Conservation (phyloP, 2,329 filamentous ascomycete genomes). For the Sarocladiaceae sp. region DNA sequence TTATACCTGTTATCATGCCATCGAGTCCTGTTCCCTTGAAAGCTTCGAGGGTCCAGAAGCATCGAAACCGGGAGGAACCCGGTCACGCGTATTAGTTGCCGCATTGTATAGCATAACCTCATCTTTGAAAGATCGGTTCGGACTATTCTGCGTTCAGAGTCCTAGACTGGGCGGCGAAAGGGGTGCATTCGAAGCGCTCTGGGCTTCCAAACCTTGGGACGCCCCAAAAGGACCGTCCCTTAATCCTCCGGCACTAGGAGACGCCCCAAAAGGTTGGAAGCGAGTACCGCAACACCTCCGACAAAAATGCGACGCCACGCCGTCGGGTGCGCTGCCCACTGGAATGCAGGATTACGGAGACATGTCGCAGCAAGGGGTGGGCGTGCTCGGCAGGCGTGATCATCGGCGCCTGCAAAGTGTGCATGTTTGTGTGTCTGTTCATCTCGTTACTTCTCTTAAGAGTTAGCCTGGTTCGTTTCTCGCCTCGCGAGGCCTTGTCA, state of each 20-base stretch:
- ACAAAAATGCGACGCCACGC: background rate
- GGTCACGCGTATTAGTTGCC: too few relatives aligned
- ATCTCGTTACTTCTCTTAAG: constrained; percentile 3
- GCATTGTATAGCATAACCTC: too few relatives aligned
- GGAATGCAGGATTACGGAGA: background rate
- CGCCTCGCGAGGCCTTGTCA: background rate
- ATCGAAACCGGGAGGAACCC: too few relatives aligned
- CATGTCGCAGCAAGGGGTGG: background rate
- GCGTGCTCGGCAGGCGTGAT: background rate
- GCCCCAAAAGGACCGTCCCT: background rate
- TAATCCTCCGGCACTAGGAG: background rate
- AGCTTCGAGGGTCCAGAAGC: too few relatives aligned
- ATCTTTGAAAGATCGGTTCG: too few relatives aligned
- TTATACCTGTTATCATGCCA: too few relatives aligned
- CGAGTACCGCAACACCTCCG: background rate
- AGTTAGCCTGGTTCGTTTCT: background rate
- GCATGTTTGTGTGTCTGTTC: background rate
- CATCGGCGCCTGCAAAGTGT: background rate
- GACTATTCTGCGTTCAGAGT: too few relatives aligned
- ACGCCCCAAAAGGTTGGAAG: background rate
- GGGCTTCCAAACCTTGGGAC: too few relatives aligned
- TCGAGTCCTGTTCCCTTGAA: too few relatives aligned
- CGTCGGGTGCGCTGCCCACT: background rate
- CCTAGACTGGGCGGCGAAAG: too few relatives aligned
- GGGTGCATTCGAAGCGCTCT: too few relatives aligned